Evolutionary conservation across 2,329 filamentous ascomycete species (phyloP).

Genomic region (Cordyceps fumosorosea): DNA sequence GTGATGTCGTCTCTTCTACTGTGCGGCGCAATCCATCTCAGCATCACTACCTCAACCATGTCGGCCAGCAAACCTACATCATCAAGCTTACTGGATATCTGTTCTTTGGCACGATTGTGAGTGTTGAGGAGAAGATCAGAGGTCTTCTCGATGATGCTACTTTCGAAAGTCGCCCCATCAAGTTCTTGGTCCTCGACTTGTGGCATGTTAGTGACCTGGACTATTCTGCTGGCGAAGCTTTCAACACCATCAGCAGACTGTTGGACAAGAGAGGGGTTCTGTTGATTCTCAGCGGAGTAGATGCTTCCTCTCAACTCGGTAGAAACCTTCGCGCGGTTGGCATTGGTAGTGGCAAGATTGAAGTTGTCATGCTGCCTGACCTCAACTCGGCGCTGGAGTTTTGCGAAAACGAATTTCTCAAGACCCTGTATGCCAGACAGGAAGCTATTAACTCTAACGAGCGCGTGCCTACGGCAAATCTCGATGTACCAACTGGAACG

Average conservation of each 20-base stretch:
- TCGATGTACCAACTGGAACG: constrained; percentile 40
- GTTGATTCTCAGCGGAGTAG: constrained; percentile 76
- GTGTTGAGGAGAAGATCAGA: constrained; percentile 83
- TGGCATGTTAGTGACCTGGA: constrained; percentile 87
- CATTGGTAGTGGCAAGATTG: constrained; percentile 64
- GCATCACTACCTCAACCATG: constrained; percentile 75
- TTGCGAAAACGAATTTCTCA: constrained; percentile 90
- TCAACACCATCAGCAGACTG: constrained; percentile 84
- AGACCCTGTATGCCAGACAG: constrained; percentile 66
- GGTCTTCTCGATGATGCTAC: constrained; percentile 74
- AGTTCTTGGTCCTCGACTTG: constrained; percentile 84
- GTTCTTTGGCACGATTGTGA: constrained; percentile 98
- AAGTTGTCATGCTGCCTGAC: constrained; percentile 76
- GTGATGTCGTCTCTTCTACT: constrained; percentile 82
- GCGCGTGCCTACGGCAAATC: constrained; percentile 34
- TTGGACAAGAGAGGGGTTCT: constrained; percentile 70
- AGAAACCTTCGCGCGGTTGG: constrained; percentile 77
- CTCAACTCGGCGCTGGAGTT: constrained; percentile 90
- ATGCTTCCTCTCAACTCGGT: constrained; percentile 68
- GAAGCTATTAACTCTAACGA: constrained; percentile 49
- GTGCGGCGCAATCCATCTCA: constrained; percentile 88
- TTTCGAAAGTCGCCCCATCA: constrained; percentile 72
- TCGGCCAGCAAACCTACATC: constrained; percentile 81
- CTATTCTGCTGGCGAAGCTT: constrained; percentile 93
- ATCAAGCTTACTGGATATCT: constrained; percentile 90